phyloP scores from a whole-genome alignment of 805 yeast species.

The Wickerhamomyces xylosicus region DNA sequence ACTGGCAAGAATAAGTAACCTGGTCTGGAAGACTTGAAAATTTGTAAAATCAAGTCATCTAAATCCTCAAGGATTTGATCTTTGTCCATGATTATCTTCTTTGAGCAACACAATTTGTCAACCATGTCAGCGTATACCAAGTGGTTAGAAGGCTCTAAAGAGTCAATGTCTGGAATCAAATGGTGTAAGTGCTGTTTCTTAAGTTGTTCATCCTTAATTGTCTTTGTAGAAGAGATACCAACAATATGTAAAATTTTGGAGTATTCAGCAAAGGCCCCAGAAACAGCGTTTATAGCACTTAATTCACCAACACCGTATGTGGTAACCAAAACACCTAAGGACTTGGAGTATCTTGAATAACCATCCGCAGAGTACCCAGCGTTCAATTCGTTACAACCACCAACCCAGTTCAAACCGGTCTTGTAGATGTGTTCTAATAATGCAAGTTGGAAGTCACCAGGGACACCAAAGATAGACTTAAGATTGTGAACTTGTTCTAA shows the following conservation, averaged over 20 bases:
- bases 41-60: slow-evolving; percentile 52
- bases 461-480: slow-evolving; percentile 62
- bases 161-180: slow-evolving; percentile 40
- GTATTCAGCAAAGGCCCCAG: slow-evolving; percentile 77
- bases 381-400: slow-evolving; percentile 82
- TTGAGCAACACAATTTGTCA: slow-evolving; percentile 42
- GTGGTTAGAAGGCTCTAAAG: slow-evolving; percentile 50
- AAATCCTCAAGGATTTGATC: slow-evolving; percentile 44
- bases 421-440: slow-evolving; percentile 60
- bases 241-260: slow-evolving; percentile 78
- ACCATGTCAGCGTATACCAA: slow-evolving; percentile 57
- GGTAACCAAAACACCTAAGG: slow-evolving; percentile 51
- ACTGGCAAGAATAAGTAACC: slow-evolving; percentile 75
- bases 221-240: slow-evolving; percentile 39
- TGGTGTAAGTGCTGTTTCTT: slow-evolving; percentile 40
- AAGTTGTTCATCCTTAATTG: slow-evolving; percentile 19
- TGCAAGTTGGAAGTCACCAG: slow-evolving; percentile 66
- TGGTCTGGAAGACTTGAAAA: slow-evolving; percentile 56
- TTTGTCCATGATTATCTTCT: slow-evolving; percentile 37
- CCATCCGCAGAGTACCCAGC: slow-evolving; percentile 91
- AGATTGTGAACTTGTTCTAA: slow-evolving; percentile 41
- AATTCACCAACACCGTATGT: slow-evolving; percentile 90
- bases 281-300: slow-evolving; percentile 71
- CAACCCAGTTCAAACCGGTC: slow-evolving; percentile 55
- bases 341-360: slow-evolving; percentile 53